Conservation (phyloP, 257 asterid species). For the Catharanthus roseus region DNA sequence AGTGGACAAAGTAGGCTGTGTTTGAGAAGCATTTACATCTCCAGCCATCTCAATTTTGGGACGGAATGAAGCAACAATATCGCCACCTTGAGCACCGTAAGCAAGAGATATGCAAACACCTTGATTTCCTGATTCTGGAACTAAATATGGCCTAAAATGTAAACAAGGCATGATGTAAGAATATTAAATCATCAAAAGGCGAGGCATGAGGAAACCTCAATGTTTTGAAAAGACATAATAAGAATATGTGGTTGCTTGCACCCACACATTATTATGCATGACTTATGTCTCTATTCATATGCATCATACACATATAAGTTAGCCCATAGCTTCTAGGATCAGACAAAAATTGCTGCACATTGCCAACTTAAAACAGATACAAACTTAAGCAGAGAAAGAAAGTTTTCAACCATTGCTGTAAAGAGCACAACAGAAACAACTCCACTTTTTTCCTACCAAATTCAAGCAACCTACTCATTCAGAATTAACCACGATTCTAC, state of each 20-base stretch:
- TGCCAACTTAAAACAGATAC: background rate
- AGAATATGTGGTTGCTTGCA: background rate
- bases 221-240: background rate
- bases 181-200: background rate
- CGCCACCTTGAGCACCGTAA: conserved; percentile 39
- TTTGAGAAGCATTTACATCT: conserved; percentile 40
- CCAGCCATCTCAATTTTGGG: conserved; percentile 54
- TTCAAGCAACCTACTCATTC: background rate
- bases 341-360: background rate
- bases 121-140: conserved; percentile 64
- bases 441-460: background rate
- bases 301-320: background rate
- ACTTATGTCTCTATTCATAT: background rate
- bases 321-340: background rate
- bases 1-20: conserved; percentile 32
- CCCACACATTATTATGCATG: background rate
- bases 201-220: background rate
- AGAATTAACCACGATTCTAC: background rate
- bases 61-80: conserved; percentile 85
- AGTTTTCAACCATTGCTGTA: background rate
- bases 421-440: background rate
- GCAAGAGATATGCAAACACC: conserved; percentile 95
- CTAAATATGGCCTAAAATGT: conserved; percentile 47
- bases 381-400: background rate
- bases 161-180: conserved; percentile 7